These are phyloP conservation scores for Chytridium lagenaria DNA, from an alignment of 371 early-diverging fungal species.

Conservation along the genomic window DNA sequence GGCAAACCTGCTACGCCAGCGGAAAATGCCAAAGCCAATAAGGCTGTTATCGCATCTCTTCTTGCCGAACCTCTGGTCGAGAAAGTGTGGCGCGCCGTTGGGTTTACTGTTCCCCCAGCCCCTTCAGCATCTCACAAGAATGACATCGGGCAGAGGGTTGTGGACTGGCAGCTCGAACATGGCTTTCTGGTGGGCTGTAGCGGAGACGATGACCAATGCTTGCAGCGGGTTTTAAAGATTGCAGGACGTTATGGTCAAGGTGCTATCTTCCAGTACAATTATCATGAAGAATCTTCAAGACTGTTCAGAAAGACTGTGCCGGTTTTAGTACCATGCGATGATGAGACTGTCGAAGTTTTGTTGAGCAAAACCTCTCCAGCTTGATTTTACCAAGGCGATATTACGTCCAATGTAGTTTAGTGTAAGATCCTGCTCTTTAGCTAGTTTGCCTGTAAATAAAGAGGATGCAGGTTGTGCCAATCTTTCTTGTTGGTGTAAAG, in stretches of 20 bases:
- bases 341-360: constrained; percentile 1
- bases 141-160: background rate
- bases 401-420: too few relatives aligned
- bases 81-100: constrained; percentile 2
- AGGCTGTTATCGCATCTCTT: background rate
- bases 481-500: too few relatives aligned
- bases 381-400: too few relatives aligned
- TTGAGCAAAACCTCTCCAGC: background rate
- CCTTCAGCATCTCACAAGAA: background rate
- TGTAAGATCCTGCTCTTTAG: too few relatives aligned
- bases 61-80: background rate
- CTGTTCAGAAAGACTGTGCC: constrained; percentile 1
- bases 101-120: background rate
- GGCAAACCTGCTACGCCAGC: background rate
- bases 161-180: constrained; percentile 1
- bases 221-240: background rate
- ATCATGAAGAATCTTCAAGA: background rate
- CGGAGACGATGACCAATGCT: background rate
- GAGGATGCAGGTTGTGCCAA: too few relatives aligned
- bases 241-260: constrained; percentile 1
- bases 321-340: background rate
- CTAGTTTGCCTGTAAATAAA: too few relatives aligned
- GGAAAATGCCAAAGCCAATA: background rate
- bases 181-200: constrained; percentile 2
- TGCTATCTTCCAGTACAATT: background rate